Base-by-base conservation (phyloP, 768 basidiomycete species). In the Tricholoma furcatifolium region DNA sequence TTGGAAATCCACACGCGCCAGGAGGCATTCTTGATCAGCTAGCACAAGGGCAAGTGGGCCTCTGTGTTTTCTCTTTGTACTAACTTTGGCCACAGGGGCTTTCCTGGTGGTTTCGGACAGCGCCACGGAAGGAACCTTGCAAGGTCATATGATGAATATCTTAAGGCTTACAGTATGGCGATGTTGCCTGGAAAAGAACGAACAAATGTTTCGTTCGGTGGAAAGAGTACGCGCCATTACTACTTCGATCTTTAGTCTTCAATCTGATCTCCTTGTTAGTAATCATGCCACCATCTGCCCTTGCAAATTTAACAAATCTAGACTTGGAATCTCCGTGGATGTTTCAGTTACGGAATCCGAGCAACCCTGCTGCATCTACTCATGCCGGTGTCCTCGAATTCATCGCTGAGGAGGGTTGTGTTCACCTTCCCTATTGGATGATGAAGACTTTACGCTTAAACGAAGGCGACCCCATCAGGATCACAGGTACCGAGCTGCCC, bases 331-430 rank as follows among this genome's bases (percentile, higher is more conserved):
- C 80, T 0, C 97, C 97, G 0, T 97, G 95, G 95, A 93, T 90
- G 77, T 99, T 99, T 68, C 87, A 96, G 58, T 78, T 99, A 47
- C 87, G 91, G 44, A 98, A 98, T 70, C 96, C 97, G 45, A 73
- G 74, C 62, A 95, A 88, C 72, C 78, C 80, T 47, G 91, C 84
- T 31, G 89, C 82, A 49, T 94, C 82, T 18, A 98, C 97, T 1
- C 93, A 99, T 66, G 91, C 91, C 1, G 97, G 97, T 76, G 97
- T 99, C 23, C 82, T 99, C 24, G 97, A 99, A 66, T 99, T 99
- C 71, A 98, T 98, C 59, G 96, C 97, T 2, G 88, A 97, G 51
- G 96, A 98, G 69, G 97, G 97, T 11, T 79, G 89, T 12, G 95
- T 95, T 2, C 89, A 98, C 74, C 77, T 99, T 14, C 97, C 97